Evolutionary conservation across 441 rosid genomes (phyloP), one percentile per base, ranked within the genome.

Genomic region (Macaranga tanarius): DNA sequence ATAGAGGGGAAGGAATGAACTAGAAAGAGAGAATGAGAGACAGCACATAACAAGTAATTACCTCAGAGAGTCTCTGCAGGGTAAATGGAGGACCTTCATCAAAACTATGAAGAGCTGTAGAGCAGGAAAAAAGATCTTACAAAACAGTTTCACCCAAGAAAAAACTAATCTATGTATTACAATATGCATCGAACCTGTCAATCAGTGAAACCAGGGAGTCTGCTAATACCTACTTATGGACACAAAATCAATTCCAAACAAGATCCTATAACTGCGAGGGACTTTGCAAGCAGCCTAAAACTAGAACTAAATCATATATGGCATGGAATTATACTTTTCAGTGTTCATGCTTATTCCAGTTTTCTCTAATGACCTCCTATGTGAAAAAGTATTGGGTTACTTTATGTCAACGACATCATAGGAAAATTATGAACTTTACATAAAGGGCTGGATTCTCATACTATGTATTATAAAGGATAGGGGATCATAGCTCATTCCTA

Each of bases 21-120:
- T 31, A 15, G 44, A 65, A 15, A 67, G 42, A 22, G 28, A 34
- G 48, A 3, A 68, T n/a, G 38, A 52, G 10, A 26, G 17, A 20
- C 1, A 19, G 13, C 62, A 74, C 58, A 77, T 16, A 52, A 61
- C 54, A 67, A 1, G 57, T 10, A 75, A 79, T 75, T 73, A 92
- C 99, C 96, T 95, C 99, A 28, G 97, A 88, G 23, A 95, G 87
- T 80, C 97, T 89, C 77, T 95, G 99, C 66, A 95, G 83, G 60
- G 99, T 92, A 82, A 95, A 95, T 63, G 99, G 97, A 67, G 99
- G 99, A 67, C 99, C 99, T 75, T 89, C 94, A 16, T 79, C 81
- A 59, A 91, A 95, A 78, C 84, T 82, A 71, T 80, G 81, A 79
- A 95, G 90, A 70, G 86, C 99, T 95, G 90, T 69, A 74, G 67